These are phyloP conservation scores for Stellera chamaejasme DNA, from an alignment of 345 rosid genomes.

Conservation along the genomic window DNA sequence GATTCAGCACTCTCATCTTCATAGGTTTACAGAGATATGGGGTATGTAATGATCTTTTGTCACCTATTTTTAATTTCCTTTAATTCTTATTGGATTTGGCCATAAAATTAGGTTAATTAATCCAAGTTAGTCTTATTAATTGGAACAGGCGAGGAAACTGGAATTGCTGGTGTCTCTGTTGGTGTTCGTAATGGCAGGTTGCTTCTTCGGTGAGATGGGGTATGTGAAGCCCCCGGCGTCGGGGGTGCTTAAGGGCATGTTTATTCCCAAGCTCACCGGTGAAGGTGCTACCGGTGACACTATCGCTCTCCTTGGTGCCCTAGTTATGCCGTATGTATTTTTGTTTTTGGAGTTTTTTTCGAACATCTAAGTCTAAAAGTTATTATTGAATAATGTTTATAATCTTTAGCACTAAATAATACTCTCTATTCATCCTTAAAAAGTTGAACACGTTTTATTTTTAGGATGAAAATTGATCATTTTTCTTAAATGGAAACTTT, in stretches of 20 bases:
- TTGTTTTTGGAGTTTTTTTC: no score
- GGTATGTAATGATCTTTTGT: conserved; percentile 17
- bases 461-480: no score
- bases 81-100: no score
- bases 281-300: conserved; percentile 33
- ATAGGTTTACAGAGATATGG: conserved; percentile 61
- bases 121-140: background rate
- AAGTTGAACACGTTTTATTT: no score
- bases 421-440: no score
- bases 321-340: conserved; percentile 35
- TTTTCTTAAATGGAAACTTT: no score
- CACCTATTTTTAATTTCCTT: no score
- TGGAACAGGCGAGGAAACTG: conserved; percentile 37
- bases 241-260: conserved; percentile 39
- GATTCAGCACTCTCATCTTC: conserved; percentile 50
- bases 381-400: no score
- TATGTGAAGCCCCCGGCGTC: conserved; percentile 38
- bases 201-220: conserved; percentile 29
- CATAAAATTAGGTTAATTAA: no score
- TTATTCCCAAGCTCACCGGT: conserved; percentile 33
- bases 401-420: no score
- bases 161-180: conserved; percentile 30
- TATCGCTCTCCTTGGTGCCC: conserved; percentile 44
- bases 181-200: conserved; percentile 40
- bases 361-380: no score